Base-by-base conservation (phyloP, 768 basidiomycete genomes). In the Psilocybe tampanensis region DNA sequence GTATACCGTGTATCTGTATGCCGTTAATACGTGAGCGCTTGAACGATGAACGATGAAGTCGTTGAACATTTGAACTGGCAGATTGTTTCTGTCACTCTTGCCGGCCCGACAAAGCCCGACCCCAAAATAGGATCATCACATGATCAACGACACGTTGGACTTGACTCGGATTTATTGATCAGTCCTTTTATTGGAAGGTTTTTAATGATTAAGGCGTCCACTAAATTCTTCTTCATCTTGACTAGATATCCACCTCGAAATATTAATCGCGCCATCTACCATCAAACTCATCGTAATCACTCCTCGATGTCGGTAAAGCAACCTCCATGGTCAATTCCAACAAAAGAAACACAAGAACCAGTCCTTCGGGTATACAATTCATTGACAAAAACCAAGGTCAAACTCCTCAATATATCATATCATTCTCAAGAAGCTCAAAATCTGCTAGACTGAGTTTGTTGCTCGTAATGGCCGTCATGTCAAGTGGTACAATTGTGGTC, bases 401-500 rank as follows among this genome's bases (percentile, higher is more conserved):
- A 74, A 51, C 41, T 24, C 21, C 22, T 48, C 18, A 19, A 23
- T 45, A 23, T 45, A 24, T 66, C n/a, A 63, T 64, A 62, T 66
- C 59, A 21, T 23, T 33, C 50, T 36, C 54, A 49, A 52, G 29
- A 42, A 57, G 59, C 54, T 57, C 59, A 66, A 64, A 48, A 13
- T 44, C 47, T 29, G 44, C 9, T 66, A 95, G 92, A 88, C 84
- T 51, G 88, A 89, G 58, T 94, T 96, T 64, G 73, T 89, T 34
- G 86, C 94, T 6, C 77, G 68, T 50, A 76, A 83, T 59, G 89
- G 88, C 0, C 81, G 83, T 1, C 83, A 83, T 62, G 86, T 96
- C n/a, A 95, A 95, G 65, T 98, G 95, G 95, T 98, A 99, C 70
- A 98, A 97, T 71, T 99, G 97, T 67, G 96, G 97, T 9, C 96